Evolutionary conservation across 2,329 filamentous ascomycete species (phyloP), one percentile per base, ranked within the genome.

Genomic region (Aspergillus sojae): DNA sequence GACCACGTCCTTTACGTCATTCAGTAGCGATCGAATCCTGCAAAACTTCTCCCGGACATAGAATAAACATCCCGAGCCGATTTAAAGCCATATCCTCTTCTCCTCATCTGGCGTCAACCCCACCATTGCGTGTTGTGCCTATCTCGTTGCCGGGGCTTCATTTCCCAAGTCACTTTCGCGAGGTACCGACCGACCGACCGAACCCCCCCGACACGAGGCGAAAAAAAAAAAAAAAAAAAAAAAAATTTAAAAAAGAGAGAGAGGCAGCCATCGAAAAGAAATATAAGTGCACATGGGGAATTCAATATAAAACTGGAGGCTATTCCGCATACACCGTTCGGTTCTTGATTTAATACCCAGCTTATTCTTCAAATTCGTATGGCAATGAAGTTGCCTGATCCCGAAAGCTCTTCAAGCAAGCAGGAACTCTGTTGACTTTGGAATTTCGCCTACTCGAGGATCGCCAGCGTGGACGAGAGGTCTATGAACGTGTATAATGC

Each of bases 401-500:
- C 21, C n/a, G 21, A 39, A 55, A 26, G 52, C 34, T 64, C 48
- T 60, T 28, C 19, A 43, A 28, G 36, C 54, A 64, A 62, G 56
- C 60, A 61, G 62, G 57, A 65, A 45, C 43, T 48, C 58, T 52
- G 48, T 61, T 59, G 39, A 58, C 34, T 54, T 54, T 57, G 32
- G 57, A 53, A 46, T 53, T 57, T 48, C 50, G 52, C 23, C 54
- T 21, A 57, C 30, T 56, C 54, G 58, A 60, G 62, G 39, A 60
- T 54, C 53, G 28, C 48, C 56, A 45, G 28, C 48, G 30, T 55
- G 52, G 43, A 60, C 45, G 54, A 48, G 16, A 61, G 46, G 64
- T 65, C 62, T 62, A 57, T 64, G 65, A 65, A 34, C 43, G 69
- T 68, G 68, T 69, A 77, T 66, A 57, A 77, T 77, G 75, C 71